Evolutionary conservation across 768 basidiomycete species (phyloP), one percentile per base, ranked within the genome.

Genomic region (Chlorophyllum brunneum): DNA sequence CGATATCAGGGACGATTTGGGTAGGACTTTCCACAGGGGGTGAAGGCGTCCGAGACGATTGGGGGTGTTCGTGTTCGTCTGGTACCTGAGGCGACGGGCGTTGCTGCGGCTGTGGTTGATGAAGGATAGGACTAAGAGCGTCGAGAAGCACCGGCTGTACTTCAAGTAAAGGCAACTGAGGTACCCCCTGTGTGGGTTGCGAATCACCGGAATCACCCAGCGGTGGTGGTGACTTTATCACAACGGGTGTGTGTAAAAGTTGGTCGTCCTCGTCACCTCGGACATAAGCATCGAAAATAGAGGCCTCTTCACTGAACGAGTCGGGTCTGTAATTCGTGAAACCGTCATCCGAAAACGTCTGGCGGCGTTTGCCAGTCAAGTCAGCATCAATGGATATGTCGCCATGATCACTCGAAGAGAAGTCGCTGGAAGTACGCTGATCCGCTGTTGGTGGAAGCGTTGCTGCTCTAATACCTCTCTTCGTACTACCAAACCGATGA

Each of bases 231-330:
- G 67, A 59, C n/a, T 67, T 63, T 53, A 68, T 58, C 27, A 67
- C 29, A 18, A 64, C 58, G 29, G 70, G 65, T 15, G 63, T 30
- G 51, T 59, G 59, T 16, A 45, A 24, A 18, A 67, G 67, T 2
- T 18, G 26, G 8, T 82, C 79, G 5, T 83, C 79, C 6, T 83
- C 83, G 31, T 75, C 78, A 37, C 77, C 77, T 36, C 73, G 66
- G 18, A 71, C 81, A 62, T 98, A 95, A 9, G 91, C 80, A 59
- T 95, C 93, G 62, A 87, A 92, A 56, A 95, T 94, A 31, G 78
- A 79, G 3, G 82, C 68, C 58, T 94, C 92, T 55, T 92, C 90
- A 54, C 83, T 86, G 60, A 85, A 92, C 1, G 88, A 86, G 38
- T 90, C 83, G 1, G 88, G 87, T 45, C 86, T 67, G 27, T 65